A percentile compares a stretch with the other conserved stretches of the same genome.
phyloP scores from a whole-genome alignment of 2,329 filamentous ascomycete genomes.

The Clonostachys rhizophaga region DNA sequence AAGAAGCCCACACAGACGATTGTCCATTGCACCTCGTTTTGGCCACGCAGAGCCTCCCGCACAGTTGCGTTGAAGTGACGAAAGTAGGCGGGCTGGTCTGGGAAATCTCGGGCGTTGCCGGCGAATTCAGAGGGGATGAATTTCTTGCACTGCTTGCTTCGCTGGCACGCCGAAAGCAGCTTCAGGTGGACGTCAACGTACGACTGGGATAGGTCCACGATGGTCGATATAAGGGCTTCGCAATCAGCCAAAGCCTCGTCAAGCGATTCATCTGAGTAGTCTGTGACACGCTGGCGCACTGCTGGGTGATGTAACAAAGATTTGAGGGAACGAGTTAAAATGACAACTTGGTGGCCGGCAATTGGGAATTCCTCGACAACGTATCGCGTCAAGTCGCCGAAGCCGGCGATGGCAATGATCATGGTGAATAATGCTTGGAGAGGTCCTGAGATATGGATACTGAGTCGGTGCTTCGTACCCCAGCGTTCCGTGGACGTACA shows the following conservation, averaged over 20 bases:
- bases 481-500: too few relatives aligned
- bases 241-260: slow-evolving; percentile 2
- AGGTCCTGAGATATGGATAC: too few relatives aligned
- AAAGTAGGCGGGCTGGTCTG: slow-evolving; percentile 4
- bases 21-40: slow-evolving; percentile 5
- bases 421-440: neutral
- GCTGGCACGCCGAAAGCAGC: slow-evolving; percentile 8
- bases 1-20: slow-evolving; percentile 7
- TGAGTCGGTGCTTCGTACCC: too few relatives aligned
- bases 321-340: slow-evolving; percentile 6
- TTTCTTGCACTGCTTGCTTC: slow-evolving; percentile 6
- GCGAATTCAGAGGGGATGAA: slow-evolving; percentile 10
- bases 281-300: neutral
- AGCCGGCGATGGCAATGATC: slow-evolving; percentile 8
- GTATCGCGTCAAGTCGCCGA: slow-evolving; percentile 8
- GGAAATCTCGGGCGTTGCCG: slow-evolving; percentile 5
- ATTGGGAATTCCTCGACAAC: slow-evolving; percentile 5
- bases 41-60: neutral
- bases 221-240: slow-evolving; percentile 7
- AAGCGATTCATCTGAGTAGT: neutral
- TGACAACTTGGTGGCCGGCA: slow-evolving; percentile 3
- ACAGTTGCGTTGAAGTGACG: neutral
- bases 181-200: slow-evolving; percentile 6
- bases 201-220: slow-evolving; percentile 4
- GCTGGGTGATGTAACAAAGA: slow-evolving; percentile 1